Conservation (phyloP, 176 grass and related monocot genomes). For the Ananas comosus region DNA sequence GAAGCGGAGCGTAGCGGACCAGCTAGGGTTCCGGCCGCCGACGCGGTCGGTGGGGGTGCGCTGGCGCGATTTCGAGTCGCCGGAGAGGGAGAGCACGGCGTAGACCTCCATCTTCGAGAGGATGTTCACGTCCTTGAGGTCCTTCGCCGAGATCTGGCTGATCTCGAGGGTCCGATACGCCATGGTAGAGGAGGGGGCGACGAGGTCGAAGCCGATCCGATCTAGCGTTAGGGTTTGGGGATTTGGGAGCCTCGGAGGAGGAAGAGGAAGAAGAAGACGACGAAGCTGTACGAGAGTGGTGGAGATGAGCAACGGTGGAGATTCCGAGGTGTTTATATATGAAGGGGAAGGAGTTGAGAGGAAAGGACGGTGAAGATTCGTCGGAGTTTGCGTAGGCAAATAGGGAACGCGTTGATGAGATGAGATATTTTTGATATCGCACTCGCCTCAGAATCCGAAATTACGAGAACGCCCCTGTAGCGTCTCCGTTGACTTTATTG, state of each 20-base stretch:
- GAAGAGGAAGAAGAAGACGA: background rate
- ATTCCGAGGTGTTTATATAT: background rate
- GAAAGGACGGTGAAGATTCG: background rate
- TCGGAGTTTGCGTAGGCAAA: background rate
- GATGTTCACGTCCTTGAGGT: constrained; percentile 68
- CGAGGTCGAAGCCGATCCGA: background rate
- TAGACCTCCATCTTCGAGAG: constrained; percentile 75
- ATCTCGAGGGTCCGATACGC: constrained; percentile 49
- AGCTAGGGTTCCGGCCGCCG: constrained; percentile 56
- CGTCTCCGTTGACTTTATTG: too few species aligned
- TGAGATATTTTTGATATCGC: background rate
- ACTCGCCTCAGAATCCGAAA: too few species aligned
- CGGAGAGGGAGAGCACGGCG: constrained; percentile 54
- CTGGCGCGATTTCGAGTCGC: constrained; percentile 42
- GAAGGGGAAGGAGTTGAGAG: background rate
- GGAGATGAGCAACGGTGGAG: background rate
- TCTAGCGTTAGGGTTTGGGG: too few species aligned
- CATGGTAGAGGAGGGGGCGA: constrained; percentile 24
- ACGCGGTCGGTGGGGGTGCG: constrained; percentile 37
- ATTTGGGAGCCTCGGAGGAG: too few species aligned
- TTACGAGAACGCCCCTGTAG: too few species aligned
- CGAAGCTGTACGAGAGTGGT: background rate
- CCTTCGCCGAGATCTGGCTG: constrained; percentile 72
- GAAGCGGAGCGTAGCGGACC: constrained; percentile 55
- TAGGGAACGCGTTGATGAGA: background rate